A percentile compares a stretch with the other conserved stretches of the same genome.
Conservation (phyloP, 371 early-diverging fungal species). For the Phascolomyces articulosus region DNA sequence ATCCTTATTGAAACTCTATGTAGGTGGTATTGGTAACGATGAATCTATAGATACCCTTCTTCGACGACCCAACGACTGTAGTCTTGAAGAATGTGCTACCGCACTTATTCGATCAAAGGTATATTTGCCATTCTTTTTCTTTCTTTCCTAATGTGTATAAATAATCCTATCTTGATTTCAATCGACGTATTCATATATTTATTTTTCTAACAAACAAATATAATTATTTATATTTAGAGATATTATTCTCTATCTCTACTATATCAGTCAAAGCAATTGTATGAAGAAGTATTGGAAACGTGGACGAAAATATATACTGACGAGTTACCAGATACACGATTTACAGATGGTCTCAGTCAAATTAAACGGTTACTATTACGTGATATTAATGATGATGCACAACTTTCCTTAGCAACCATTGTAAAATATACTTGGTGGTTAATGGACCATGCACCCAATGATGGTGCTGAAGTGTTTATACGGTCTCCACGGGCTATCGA, state of each 20-base stretch:
- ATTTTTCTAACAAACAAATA: too few relatives aligned
- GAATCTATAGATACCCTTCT: slow-evolving; percentile 48
- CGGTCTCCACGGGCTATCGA: slow-evolving; percentile 49
- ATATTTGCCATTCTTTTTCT: too few relatives aligned
- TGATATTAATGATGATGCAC: slow-evolving; percentile 29
- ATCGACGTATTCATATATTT: too few relatives aligned
- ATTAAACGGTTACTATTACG: slow-evolving; percentile 51
- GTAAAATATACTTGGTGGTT: slow-evolving; percentile 68
- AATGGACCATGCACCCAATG: slow-evolving; percentile 46
- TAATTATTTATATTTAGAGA: too few relatives aligned
- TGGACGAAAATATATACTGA: slow-evolving; percentile 64
- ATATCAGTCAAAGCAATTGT: slow-evolving; percentile 57
- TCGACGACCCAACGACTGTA: slow-evolving; percentile 55
- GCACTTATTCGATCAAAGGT: slow-evolving; percentile 48
- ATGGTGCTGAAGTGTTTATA: slow-evolving; percentile 55
- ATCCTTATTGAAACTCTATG: slow-evolving; percentile 64
- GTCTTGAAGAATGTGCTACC: slow-evolving; percentile 53
- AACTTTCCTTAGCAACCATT: slow-evolving; percentile 37
- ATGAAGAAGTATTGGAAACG: slow-evolving; percentile 59
- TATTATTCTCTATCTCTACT: slow-evolving; percentile 70
- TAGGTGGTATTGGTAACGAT: slow-evolving; percentile 49
- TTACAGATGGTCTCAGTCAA: slow-evolving; percentile 48
- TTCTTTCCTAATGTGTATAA: too few relatives aligned
- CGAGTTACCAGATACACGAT: slow-evolving; percentile 57
- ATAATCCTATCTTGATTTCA: too few relatives aligned